A percentile compares a stretch with the other conserved stretches of the same genome.
These are phyloP conservation scores for Cyphellophora attinorum DNA, from an alignment of 2,329 filamentous ascomycete genomes.

Conservation along the genomic window DNA sequence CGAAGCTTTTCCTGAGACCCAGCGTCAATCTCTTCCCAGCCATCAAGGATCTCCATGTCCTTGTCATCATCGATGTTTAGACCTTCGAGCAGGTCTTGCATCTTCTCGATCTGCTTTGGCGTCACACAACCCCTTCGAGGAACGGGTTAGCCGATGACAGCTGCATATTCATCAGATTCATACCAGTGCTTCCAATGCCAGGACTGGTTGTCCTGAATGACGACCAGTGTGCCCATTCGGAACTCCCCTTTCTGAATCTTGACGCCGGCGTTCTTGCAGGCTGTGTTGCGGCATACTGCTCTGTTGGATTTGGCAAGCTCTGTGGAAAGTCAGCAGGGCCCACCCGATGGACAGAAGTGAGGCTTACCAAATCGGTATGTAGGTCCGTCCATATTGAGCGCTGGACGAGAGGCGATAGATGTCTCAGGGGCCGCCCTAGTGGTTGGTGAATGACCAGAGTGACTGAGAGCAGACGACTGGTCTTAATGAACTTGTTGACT, in stretches of 20 bases:
- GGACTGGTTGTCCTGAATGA: constrained; percentile 44
- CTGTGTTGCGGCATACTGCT: constrained; percentile 61
- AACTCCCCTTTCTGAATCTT: constrained; percentile 76
- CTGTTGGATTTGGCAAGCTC: constrained; percentile 63
- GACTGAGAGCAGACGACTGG: no score
- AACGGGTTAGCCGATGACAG: no score
- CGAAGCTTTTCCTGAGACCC: constrained; percentile 66
- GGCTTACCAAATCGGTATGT: no score
- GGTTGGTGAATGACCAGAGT: no score
- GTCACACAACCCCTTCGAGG: constrained; percentile 95
- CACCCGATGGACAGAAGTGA: no score
- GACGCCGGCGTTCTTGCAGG: constrained; percentile 58
- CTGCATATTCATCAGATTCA: no score
- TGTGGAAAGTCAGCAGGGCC: no score
- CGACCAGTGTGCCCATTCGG: constrained; percentile 66
- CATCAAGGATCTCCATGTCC: constrained; percentile 52
- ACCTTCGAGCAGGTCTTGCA: constrained; percentile 45
- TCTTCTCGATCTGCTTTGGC: constrained; percentile 58
- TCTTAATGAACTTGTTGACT: no score
- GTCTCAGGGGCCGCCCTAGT: no score
- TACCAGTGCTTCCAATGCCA: constrained; percentile 87
- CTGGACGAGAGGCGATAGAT: no score
- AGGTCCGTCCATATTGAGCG: no score
- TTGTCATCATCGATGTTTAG: constrained; percentile 23
- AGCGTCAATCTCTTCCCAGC: constrained; percentile 64